Conservation (phyloP, 164 flowering plant genomes). For the Umbilicus rupestris region DNA sequence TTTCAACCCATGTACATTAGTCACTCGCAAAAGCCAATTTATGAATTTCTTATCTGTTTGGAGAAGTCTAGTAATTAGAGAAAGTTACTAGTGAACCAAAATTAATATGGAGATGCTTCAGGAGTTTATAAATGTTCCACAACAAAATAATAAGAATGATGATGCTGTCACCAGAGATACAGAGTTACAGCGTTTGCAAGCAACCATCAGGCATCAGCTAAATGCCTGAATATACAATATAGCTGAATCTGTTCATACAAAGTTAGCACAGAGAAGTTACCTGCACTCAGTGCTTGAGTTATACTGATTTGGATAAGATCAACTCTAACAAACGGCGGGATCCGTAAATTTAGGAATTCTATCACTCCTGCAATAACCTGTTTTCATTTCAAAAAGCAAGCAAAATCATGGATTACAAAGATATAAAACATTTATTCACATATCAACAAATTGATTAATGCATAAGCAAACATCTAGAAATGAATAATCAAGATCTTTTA, state of each 20-base stretch:
- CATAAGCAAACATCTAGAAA: no score
- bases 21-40: constrained; percentile 66
- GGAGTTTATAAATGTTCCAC: no score
- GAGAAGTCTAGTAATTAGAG: constrained; percentile 11
- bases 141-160: no score
- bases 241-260: not conserved
- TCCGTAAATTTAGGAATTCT: constrained; percentile 46
- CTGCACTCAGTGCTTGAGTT: constrained; percentile 38
- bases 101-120: not conserved
- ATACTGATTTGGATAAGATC: constrained; percentile 62
- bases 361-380: constrained; percentile 88
- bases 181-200: no score
- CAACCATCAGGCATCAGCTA: not conserved
- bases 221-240: not conserved
- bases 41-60: constrained; percentile 54
- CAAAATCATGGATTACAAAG: not conserved
- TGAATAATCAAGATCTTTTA: no score
- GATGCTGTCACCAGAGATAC: no score
- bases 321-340: constrained; percentile 76
- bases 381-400: constrained; percentile 13
- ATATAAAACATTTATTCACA: not conserved
- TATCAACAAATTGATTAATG: not conserved
- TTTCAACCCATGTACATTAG: constrained; percentile 70
- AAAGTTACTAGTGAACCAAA: constrained; percentile 6
- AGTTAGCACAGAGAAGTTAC: constrained; percentile 17